Evolutionary conservation across 345 rosid species (phyloP).

Genomic region (Rhodomyrtus tomentosa): DNA sequence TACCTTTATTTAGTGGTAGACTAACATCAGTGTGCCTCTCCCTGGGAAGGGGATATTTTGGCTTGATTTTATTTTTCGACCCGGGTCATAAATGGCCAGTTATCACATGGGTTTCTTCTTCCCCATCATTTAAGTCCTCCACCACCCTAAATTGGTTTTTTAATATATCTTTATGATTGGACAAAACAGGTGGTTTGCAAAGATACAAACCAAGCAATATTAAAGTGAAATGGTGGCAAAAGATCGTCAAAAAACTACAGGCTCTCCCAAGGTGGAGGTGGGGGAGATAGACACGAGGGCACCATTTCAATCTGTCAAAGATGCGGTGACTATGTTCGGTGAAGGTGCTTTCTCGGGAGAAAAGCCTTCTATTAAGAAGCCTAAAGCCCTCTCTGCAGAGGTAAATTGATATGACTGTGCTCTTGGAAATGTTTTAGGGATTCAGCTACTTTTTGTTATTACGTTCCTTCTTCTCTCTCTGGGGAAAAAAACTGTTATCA

Average conservation of each 20-base stretch:
- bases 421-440: not conserved
- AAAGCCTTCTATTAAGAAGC: conserved; percentile 53
- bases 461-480: not conserved
- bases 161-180: not conserved
- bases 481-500: not conserved
- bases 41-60: not conserved
- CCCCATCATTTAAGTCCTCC: not conserved
- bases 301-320: conserved; percentile 95
- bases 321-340: conserved; percentile 81
- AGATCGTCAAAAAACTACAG: conserved; percentile 37
- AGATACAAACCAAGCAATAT: not conserved
- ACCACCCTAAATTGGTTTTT: not conserved
- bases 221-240: conserved; percentile 52
- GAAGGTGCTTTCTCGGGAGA: conserved; percentile 88
- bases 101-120: not conserved
- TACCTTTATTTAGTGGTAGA: not conserved
- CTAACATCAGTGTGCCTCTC: not conserved
- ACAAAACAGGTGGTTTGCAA: not conserved
- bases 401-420: conserved; percentile 15
- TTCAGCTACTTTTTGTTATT: not conserved
- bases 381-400: conserved; percentile 68
- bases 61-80: not conserved
- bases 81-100: not conserved
- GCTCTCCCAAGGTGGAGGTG: conserved; percentile 65
- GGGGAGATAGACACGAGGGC: conserved; percentile 97